Evolutionary conservation across 345 rosid genomes (phyloP).

Genomic region (Aquilaria yunnanensis): DNA sequence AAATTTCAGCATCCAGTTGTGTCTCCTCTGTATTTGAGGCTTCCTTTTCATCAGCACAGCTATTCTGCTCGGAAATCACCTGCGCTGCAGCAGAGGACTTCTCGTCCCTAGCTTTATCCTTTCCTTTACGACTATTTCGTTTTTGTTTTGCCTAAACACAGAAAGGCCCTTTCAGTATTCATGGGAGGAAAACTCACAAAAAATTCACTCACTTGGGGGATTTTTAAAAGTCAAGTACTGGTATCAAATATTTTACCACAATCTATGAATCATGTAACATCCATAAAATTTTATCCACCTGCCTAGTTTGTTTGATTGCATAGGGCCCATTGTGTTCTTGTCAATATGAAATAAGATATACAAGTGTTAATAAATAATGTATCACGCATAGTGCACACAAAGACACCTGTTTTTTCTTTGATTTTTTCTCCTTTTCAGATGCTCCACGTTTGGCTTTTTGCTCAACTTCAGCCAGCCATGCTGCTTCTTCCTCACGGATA

Average conservation of each 20-base stretch:
- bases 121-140: constrained; percentile 75
- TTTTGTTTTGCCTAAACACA: constrained; percentile 70
- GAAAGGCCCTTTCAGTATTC: too few relatives aligned
- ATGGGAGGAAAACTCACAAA: too few relatives aligned
- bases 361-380: too few relatives aligned
- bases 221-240: too few relatives aligned
- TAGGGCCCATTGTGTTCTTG: too few relatives aligned
- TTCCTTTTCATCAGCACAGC: constrained; percentile 35
- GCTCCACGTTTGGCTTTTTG: constrained; percentile 62
- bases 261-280: too few relatives aligned
- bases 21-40: constrained; percentile 35
- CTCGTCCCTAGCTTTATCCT: constrained; percentile 75
- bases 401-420: constrained; percentile 82
- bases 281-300: too few relatives aligned
- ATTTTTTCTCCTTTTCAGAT: constrained; percentile 70
- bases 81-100: constrained; percentile 24
- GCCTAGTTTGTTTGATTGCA: too few relatives aligned
- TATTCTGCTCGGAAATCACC: constrained; percentile 40
- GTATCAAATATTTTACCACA: too few relatives aligned
- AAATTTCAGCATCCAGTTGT: constrained; percentile 47
- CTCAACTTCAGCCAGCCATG: constrained; percentile 70
- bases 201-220: too few relatives aligned
- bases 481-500: constrained; percentile 94
- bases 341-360: too few relatives aligned
- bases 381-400: too few relatives aligned